Evolutionary conservation across 148 eudicot genomes (phyloP).

Genomic region (Fallopia convolvulus): DNA sequence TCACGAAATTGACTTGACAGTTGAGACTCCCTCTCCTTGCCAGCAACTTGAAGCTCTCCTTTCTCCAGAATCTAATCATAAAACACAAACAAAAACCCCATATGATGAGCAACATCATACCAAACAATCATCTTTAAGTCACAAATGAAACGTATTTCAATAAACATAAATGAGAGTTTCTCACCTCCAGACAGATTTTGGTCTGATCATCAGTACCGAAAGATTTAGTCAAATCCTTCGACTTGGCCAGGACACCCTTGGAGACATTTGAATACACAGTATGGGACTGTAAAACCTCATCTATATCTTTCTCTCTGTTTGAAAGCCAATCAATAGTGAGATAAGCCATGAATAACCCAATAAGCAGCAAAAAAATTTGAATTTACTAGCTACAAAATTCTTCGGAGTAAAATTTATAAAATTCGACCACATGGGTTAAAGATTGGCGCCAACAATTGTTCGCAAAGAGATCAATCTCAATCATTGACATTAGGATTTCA

Average conservation of each 20-base stretch:
- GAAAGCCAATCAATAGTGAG: not conserved
- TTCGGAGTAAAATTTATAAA: not conserved
- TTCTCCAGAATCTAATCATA: constrained; percentile 74
- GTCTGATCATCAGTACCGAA: constrained; percentile 85
- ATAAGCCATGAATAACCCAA: not conserved
- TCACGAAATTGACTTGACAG: constrained; percentile 92
- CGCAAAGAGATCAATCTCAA: not conserved
- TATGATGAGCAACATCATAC: not conserved
- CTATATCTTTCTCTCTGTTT: constrained; percentile 86
- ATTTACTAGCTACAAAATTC: not conserved
- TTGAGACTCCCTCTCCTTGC: constrained; percentile 97
- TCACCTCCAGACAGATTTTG: constrained; percentile 85
- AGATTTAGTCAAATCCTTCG: constrained; percentile 71
- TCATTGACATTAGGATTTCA: not conserved
- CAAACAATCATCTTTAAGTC: not conserved
- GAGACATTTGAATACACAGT: constrained; percentile 92
- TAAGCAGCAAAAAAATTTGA: not conserved
- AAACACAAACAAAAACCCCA: constrained; percentile 1
- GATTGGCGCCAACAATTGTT: not conserved
- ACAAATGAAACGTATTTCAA: not conserved
- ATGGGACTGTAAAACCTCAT: constrained; percentile 95
- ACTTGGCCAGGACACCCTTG: constrained; percentile 82
- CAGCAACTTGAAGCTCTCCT: constrained; percentile 98
- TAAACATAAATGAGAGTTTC: not conserved
- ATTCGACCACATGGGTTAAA: not conserved